phyloP scores from a whole-genome alignment of 192 early-diverging fungal genomes.

The Backusella psychrophila region DNA sequence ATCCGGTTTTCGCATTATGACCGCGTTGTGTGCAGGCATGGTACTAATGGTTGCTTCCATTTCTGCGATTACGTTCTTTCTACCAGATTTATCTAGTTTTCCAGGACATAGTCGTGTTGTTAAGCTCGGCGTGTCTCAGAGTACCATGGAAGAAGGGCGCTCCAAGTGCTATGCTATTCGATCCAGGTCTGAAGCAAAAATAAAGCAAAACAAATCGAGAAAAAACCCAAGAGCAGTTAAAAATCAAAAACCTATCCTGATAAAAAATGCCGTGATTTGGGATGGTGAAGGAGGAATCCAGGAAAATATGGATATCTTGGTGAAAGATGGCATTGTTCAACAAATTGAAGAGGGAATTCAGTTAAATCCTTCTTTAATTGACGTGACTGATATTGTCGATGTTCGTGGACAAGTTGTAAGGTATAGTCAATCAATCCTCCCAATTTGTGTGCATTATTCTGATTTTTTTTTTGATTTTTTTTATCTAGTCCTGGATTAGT shows the following conservation, averaged over 20 bases:
- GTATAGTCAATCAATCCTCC: too few relatives aligned
- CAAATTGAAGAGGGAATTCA: slow-evolving; percentile 18
- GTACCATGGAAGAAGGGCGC: not conserved
- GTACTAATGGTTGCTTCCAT: not conserved
- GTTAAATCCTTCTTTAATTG: slow-evolving; percentile 28
- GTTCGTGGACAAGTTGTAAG: slow-evolving; percentile 42
- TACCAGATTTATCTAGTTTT: not conserved
- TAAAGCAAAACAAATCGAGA: not conserved
- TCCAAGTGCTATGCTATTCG: not conserved
- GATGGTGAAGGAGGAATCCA: slow-evolving; percentile 31
- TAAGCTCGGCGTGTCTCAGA: not conserved
- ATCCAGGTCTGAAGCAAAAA: not conserved
- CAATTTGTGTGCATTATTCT: too few relatives aligned
- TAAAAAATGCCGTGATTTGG: slow-evolving; percentile 35
- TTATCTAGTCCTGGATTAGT: slow-evolving; percentile 54
- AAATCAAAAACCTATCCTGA: not conserved
- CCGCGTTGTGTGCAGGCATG: not conserved
- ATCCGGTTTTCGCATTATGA: not conserved
- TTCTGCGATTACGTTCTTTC: not conserved
- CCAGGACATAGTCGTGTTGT: not conserved
- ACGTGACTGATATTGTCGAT: slow-evolving; percentile 32
- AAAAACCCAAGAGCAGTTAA: slow-evolving; percentile 16
- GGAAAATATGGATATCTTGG: slow-evolving; percentile 39
- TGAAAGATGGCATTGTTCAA: slow-evolving; percentile 41
- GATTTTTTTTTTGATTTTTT: not conserved